Conservation (phyloP, 2,329 filamentous ascomycete species). For the Stagonosporopsis tanaceti region DNA sequence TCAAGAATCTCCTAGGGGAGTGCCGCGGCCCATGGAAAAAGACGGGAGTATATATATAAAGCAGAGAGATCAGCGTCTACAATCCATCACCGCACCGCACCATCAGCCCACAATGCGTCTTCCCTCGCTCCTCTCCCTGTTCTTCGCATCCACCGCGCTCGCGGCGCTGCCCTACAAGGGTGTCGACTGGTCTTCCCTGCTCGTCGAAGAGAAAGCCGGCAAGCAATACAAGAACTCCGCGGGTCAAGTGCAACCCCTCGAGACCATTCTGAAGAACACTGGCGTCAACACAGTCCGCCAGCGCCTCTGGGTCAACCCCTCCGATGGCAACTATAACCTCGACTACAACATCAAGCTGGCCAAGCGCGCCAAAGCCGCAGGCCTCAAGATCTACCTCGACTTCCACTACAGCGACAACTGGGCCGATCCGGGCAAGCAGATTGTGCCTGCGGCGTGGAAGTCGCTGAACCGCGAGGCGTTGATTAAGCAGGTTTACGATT, state of each 20-base stretch:
- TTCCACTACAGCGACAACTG: slow-evolving; percentile 74
- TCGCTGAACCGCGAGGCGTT: slow-evolving; percentile 65
- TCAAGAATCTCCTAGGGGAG: neutral
- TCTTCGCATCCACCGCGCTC: slow-evolving; percentile 35
- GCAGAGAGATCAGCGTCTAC: neutral
- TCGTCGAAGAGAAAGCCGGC: slow-evolving; percentile 68
- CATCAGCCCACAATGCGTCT: slow-evolving; percentile 37
- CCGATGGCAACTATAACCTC: slow-evolving; percentile 71
- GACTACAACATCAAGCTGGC: slow-evolving; percentile 75
- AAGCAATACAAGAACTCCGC: slow-evolving; percentile 66
- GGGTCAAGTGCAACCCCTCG: slow-evolving; percentile 64
- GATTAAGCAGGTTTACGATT: slow-evolving; percentile 71
- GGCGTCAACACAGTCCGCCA: slow-evolving; percentile 76
- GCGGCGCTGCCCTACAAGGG: slow-evolving; percentile 69
- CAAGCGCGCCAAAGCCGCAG: slow-evolving; percentile 68
- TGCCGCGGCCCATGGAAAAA: neutral
- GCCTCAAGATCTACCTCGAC: slow-evolving; percentile 68
- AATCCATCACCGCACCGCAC: neutral
- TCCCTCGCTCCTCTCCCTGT: slow-evolving; percentile 29
- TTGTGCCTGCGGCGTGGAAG: slow-evolving; percentile 69
- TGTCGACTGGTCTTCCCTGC: slow-evolving; percentile 74
- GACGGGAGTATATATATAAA: slow-evolving; percentile 14
- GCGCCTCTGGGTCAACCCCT: slow-evolving; percentile 72
- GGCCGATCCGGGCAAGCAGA: slow-evolving; percentile 73
- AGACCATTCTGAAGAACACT: slow-evolving; percentile 66